Base-by-base conservation (phyloP, 2,329 filamentous ascomycete genomes). In the Talaromyces sp. region DNA sequence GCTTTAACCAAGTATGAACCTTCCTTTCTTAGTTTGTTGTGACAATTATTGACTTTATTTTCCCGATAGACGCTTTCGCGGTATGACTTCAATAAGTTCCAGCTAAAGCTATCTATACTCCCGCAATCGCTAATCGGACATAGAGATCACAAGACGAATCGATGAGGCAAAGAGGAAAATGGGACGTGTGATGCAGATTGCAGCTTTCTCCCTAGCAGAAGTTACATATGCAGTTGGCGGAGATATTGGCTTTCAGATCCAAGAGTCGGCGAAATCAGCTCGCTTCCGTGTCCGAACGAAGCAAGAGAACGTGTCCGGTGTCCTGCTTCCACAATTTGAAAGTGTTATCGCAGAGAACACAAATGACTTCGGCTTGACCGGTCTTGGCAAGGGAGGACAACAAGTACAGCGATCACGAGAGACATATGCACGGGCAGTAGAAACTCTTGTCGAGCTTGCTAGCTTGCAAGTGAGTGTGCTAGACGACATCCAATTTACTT, bases 161-260 rank as follows among this genome's bases (percentile, higher is more conserved):
- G 94, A 99, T 82, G 95, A 99, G 79, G 95, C 95, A 49, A 99
- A 99, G 81, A 91, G 93, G 73, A 99, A 99, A 84, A 99, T 99
- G 94, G 95, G 95, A 65, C 88, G 94, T 38, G 95, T 99, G 43
- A 99, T 99, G 95, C 94, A 98, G 79, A 96, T 99, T 75, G 95
- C 95, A 47, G 93, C 95, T 54, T 98, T 99, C 81, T 98, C 94
- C 51, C 86, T 99, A 19, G 95, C 95, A 67, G 95, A 98, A 82
- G 95, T 99, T 65, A 96, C 93, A 58, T 99, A 99, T 75, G 95
- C 95, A 29, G 93, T 97, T 31, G 95, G 95, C 68, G 93, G 94
- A 73, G 91, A 96, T 74, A 96, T 99, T 73, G 91, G 91, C 68
- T 99, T 97, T 81, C 95, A 99, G 81, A 92, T 99, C 71, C 93